These are phyloP conservation scores for Yarrowia yakushimensis DNA, from an alignment of 805 yeast species.

Conservation along the genomic window DNA sequence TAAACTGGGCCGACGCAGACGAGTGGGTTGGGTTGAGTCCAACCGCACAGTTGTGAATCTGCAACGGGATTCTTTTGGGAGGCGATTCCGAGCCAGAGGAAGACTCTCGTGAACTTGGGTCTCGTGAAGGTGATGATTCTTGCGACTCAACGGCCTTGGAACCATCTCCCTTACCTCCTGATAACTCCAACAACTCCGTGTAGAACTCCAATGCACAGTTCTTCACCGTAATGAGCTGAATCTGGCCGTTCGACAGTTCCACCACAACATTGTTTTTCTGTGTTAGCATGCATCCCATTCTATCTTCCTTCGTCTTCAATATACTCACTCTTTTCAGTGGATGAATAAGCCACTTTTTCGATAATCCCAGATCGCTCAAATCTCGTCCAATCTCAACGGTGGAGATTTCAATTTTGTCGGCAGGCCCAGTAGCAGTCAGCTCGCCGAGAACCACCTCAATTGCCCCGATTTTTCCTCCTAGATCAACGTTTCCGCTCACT, in stretches of 20 bases:
- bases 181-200: slow-evolving; percentile 51
- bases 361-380: neutral
- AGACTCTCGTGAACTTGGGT: neutral
- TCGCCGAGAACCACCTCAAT: neutral
- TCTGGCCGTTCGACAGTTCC: slow-evolving; percentile 39
- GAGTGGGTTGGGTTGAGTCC: slow-evolving; percentile 3
- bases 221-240: slow-evolving; percentile 45
- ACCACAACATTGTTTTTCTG: slow-evolving; percentile 31
- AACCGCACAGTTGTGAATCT: slow-evolving; percentile 5
- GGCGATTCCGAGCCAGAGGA: neutral
- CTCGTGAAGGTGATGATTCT: neutral
- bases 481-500: neutral
- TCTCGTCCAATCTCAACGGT: slow-evolving; percentile 9
- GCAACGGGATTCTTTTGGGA: neutral
- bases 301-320: too few relatives aligned
- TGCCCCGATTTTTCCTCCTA: neutral
- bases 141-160: neutral
- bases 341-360: neutral
- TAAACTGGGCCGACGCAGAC: neutral
- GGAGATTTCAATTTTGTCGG: neutral
- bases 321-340: slow-evolving; percentile 6
- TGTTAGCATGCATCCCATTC: neutral
- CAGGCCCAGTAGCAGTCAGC: neutral
- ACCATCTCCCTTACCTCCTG: slow-evolving; percentile 34
- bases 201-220: slow-evolving; percentile 46